Base-by-base conservation (phyloP, 78 protist genomes). In the Dictyostelium firmibasis region DNA sequence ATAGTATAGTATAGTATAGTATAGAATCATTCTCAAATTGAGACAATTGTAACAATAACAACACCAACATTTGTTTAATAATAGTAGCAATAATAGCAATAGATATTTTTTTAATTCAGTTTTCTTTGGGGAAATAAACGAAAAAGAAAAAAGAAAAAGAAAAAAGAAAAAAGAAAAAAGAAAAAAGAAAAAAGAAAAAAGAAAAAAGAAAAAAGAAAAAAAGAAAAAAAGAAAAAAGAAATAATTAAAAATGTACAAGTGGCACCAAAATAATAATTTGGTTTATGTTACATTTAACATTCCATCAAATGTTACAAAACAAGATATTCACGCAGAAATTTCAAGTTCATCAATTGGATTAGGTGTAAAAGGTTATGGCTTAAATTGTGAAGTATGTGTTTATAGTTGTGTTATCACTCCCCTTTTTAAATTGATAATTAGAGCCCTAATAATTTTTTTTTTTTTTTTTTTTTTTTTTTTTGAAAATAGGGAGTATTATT, bases 341-440 rank as follows among this genome's bases (percentile, higher is more conserved):
- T 35, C 67, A 10, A 57, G 44, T 57, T 13, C 50, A 14, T 5
- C 35, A 10, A 38, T 88, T 43, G 29, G 50, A 20, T 38, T 69
- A 20, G 94, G 94, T 78, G 85, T 88, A 0, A 81, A 81, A 50
- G 94, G 94, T 3, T 88, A 47, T 88, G 94, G 36, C 10, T 33
- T 33, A 23, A 83, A 88, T 47, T 75, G 84, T 27, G 94, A 88
- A 57, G 85, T 78, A 47, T 31, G 27, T 29, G 3, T 64, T 14
- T 57, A n/a, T n/a, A n/a, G n/a, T n/a, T 70, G 18, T 72, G 20
- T 36, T 3, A 23, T 20, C 2, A 75, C 23, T 75, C 2, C 7
- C 20, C 14, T 2, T 38, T 7, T 36, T 6, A 25, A 0, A 1
- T 23, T 29, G 11, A 18, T 75, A 13, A 75, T 35, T 36, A 75